Conservation (phyloP, 164 flowering plant genomes). For the Macadamia tetraphylla region DNA sequence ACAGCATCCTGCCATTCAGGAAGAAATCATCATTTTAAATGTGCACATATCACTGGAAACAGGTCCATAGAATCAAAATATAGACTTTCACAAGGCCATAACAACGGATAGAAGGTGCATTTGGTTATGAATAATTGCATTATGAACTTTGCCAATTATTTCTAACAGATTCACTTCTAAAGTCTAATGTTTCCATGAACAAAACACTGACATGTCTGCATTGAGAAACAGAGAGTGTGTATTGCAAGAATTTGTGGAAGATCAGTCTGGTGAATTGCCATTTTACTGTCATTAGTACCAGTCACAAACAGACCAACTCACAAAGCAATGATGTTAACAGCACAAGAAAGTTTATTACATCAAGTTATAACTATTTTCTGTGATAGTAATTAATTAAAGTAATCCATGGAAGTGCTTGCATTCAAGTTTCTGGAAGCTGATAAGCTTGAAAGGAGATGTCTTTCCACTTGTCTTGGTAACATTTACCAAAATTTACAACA, state of each 20-base stretch:
- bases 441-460: not conserved
- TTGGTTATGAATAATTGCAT: not conserved
- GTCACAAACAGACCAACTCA: not conserved
- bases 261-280: not conserved
- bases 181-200: not conserved
- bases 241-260: not conserved
- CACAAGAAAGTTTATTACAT: too few species aligned
- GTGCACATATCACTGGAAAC: not conserved
- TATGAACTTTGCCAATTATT: not conserved
- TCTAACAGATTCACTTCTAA: not conserved
- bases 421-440: not conserved
- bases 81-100: too few species aligned
- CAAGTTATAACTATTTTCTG: too few species aligned
- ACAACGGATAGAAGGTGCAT: too few species aligned
- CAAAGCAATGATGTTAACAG: not conserved
- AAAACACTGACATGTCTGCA: not conserved
- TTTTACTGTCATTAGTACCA: not conserved
- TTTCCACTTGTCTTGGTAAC: not conserved
- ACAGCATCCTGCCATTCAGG: slow-evolving; percentile 77
- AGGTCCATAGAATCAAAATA: not conserved
- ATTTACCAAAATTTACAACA: not conserved
- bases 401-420: not conserved
- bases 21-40: slow-evolving; percentile 1
- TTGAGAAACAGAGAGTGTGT: not conserved
- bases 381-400: not conserved